Percentiles rank a stretch among this genome's conserved stretches.
Evolutionary conservation across 1,139 yeast genomes (phyloP).

Genomic region (Saccharomyces pastorianus): DNA sequence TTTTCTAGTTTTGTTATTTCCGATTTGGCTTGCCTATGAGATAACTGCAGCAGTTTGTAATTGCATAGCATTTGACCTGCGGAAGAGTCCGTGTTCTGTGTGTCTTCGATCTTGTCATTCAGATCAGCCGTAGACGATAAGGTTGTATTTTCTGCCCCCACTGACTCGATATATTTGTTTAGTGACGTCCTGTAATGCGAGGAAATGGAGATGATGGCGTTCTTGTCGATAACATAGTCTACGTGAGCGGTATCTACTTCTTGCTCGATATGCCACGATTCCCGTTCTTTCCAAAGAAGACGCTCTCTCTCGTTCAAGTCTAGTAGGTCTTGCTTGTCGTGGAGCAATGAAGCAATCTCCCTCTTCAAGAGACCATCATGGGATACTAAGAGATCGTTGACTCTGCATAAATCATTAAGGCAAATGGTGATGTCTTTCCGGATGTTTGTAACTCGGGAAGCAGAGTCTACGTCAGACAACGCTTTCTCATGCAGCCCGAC

Average conservation of each 20-base stretch:
- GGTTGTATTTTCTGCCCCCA: slow-evolving; percentile 22
- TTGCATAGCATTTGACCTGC: background rate
- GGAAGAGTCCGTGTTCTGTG: background rate
- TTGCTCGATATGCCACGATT: slow-evolving; percentile 11
- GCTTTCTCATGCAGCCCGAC: slow-evolving; percentile 18
- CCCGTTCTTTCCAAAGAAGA: slow-evolving; percentile 7
- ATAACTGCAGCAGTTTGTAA: slow-evolving; percentile 9
- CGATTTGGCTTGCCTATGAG: slow-evolving; percentile 9
- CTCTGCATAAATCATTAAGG: slow-evolving; percentile 20
- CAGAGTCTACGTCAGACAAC: slow-evolving; percentile 14
- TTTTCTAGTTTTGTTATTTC: slow-evolving; percentile 20
- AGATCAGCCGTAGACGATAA: background rate
- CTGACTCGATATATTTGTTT: slow-evolving; percentile 20
- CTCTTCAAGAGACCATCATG: slow-evolving; percentile 23
- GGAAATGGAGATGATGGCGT: slow-evolving; percentile 9
- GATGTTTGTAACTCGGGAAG: slow-evolving; percentile 15
- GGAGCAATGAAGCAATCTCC: slow-evolving; percentile 13
- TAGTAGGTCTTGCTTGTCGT: slow-evolving; percentile 11
- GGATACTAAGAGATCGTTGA: slow-evolving; percentile 22
- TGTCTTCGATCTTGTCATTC: background rate
- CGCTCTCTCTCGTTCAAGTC: slow-evolving; percentile 10
- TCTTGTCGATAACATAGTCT: background rate
- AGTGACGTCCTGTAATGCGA: slow-evolving; percentile 16
- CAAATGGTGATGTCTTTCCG: slow-evolving; percentile 25
- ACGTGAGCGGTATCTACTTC: background rate